Base-by-base conservation (phyloP, 179 eudicot species). In the Corrigiola litoralis region DNA sequence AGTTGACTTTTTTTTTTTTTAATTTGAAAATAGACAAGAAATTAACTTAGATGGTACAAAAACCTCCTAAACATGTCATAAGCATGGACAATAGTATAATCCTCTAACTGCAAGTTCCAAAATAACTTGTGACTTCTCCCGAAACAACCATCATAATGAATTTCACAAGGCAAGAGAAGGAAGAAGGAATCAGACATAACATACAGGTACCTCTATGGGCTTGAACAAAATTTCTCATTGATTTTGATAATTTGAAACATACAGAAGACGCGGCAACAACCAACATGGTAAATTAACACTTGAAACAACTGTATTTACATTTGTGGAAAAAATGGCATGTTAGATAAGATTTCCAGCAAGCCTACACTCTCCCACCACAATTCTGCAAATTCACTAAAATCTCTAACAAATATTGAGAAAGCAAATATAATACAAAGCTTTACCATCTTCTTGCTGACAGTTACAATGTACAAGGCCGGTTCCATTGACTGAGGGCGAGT, bases 391-490 rank as follows among this genome's bases (percentile, higher is more conserved):
- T 25, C 62, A 23, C 27, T 52, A 51, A 25, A 46, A 20, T 18
- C 51, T 40, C 52, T 31, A 52, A 52, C 42, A 33, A 36, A 48
- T 58, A 63, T 4, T 5, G 32, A 58, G 40, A 20, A 36, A 28
- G 23, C 45, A 18, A 27, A n/a, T 45, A 33, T 28, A 8, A 18
- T 45, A 59, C 48, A 66, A 51, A 36, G 52, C 16, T 66, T 29
- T 24, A 34, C 53, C 48, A 60, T 44, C 72, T 32, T 60, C 25
- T 54, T 44, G n/a, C 33, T 25, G 45, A 70, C 66, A 38, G 13
- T 29, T 23, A 60, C 46, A 63, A 68, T 60, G 56, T 62, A 72
- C 62, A 77, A 61, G 51, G 17, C 61, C 32, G 69, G 33, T 41
- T 14, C 37, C 16, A 28, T 52, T 53, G 23, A 47, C 38, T 49